Percentiles rank a stretch among this genome's conserved stretches.
phyloP scores from a whole-genome alignment of 345 rosid genomes.

The Eucalyptus lansdowneana region DNA sequence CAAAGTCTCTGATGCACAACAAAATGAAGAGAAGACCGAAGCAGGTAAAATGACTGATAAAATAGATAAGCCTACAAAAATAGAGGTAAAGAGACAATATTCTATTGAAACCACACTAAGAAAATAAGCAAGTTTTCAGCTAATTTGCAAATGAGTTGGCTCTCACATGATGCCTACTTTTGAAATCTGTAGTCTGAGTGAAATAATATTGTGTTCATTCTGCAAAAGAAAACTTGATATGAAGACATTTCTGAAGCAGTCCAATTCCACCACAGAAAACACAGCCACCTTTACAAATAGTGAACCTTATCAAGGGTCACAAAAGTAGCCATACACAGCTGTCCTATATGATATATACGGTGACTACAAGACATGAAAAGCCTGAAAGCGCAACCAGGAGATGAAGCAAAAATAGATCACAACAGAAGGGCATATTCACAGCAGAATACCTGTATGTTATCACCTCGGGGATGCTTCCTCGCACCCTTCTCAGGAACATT shows the following conservation, averaged over 20 bases:
- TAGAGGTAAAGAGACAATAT: neutral
- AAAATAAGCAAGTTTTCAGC: neutral
- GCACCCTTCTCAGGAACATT: constrained; percentile 98
- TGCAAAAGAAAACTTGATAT: neutral
- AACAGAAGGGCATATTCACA: neutral
- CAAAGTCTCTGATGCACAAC: neutral
- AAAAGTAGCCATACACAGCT: neutral
- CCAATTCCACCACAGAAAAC: neutral
- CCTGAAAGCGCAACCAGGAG: neutral
- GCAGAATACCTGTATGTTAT: constrained; percentile 72
- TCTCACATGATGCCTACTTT: neutral
- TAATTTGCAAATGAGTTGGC: neutral
- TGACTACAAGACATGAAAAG: neutral
- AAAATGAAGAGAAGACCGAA: neutral
- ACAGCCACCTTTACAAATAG: neutral
- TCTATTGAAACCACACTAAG: neutral
- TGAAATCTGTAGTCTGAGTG: neutral
- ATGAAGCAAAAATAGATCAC: neutral
- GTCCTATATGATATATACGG: neutral
- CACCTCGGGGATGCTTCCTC: constrained; percentile 97
- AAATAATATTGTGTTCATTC: neutral
- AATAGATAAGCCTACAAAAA: neutral
- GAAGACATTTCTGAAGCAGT: neutral
- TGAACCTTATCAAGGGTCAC: neutral
- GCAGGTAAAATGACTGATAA: neutral